phyloP scores from a whole-genome alignment of 768 basidiomycete genomes.

The Tylopilus sp. region DNA sequence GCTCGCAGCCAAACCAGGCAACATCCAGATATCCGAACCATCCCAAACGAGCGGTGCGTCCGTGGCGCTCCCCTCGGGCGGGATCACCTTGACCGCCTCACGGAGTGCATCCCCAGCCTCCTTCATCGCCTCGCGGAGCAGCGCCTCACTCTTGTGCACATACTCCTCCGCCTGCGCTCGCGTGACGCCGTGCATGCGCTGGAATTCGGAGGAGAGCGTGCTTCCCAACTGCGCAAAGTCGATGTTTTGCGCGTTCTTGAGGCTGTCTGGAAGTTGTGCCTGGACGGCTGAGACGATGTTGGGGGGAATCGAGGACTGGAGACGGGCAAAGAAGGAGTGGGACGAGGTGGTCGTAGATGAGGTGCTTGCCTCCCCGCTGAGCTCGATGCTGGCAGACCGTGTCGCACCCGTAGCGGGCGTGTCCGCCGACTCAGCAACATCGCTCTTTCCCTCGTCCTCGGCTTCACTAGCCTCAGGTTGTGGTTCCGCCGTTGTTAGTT shows the following conservation, averaged over 20 bases:
- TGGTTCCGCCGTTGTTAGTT: slow-evolving; percentile 44
- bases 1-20: slow-evolving; percentile 40
- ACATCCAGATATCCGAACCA: slow-evolving; percentile 82
- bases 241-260: slow-evolving; percentile 59
- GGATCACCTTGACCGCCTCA: slow-evolving; percentile 91
- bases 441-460: slow-evolving; percentile 19
- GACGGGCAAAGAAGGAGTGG: slow-evolving; percentile 58
- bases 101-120: slow-evolving; percentile 79
- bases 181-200: slow-evolving; percentile 71
- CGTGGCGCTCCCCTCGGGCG: slow-evolving; percentile 55
- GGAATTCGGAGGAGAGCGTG: slow-evolving; percentile 61
- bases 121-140: slow-evolving; percentile 66
- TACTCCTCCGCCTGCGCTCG: slow-evolving; percentile 83
- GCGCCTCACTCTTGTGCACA: slow-evolving; percentile 65
- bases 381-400: slow-evolving; percentile 18
- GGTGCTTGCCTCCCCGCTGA: slow-evolving; percentile 15
- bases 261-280: slow-evolving; percentile 61
- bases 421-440: slow-evolving; percentile 26
- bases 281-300: slow-evolving; percentile 68
- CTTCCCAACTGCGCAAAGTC: slow-evolving; percentile 68
- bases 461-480: slow-evolving; percentile 12
- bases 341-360: slow-evolving; percentile 24
- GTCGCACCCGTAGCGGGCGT: slow-evolving; percentile 24
- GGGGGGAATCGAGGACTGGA: slow-evolving; percentile 74
- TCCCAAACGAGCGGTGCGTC: slow-evolving; percentile 62